These are phyloP conservation scores for Grigorovia yakushimaensis DNA, from an alignment of 805 yeast species.

Conservation along the genomic window DNA sequence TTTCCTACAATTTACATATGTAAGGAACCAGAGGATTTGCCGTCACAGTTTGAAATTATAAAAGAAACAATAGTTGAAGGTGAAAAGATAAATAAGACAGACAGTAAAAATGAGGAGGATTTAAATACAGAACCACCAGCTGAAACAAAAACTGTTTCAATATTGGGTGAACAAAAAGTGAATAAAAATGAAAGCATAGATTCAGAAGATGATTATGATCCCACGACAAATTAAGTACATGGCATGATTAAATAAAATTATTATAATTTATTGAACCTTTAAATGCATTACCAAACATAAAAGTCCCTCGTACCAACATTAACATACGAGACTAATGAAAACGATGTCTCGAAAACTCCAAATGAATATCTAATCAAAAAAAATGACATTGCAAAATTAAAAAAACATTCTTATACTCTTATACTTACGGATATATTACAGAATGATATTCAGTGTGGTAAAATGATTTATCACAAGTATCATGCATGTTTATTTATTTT, in stretches of 20 bases:
- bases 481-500: too few species aligned
- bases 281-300: too few species aligned
- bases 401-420: too few species aligned
- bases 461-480: too few species aligned
- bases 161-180: neutral
- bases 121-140: conserved; percentile 5
- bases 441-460: too few species aligned
- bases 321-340: too few species aligned
- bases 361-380: too few species aligned
- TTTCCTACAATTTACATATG: conserved; percentile 60
- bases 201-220: conserved; percentile 8
- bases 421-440: too few species aligned
- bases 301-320: too few species aligned
- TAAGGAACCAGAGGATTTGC: conserved; percentile 11
- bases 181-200: neutral
- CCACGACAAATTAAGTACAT: neutral
- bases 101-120: neutral
- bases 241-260: neutral
- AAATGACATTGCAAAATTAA: too few species aligned
- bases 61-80: conserved; percentile 9
- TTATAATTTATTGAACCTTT: too few species aligned
- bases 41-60: conserved; percentile 21
- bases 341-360: too few species aligned
- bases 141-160: neutral
- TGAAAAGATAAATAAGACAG: neutral